Conservation (phyloP, 176 grass and related monocot species). For the Oryza rufipogon region DNA sequence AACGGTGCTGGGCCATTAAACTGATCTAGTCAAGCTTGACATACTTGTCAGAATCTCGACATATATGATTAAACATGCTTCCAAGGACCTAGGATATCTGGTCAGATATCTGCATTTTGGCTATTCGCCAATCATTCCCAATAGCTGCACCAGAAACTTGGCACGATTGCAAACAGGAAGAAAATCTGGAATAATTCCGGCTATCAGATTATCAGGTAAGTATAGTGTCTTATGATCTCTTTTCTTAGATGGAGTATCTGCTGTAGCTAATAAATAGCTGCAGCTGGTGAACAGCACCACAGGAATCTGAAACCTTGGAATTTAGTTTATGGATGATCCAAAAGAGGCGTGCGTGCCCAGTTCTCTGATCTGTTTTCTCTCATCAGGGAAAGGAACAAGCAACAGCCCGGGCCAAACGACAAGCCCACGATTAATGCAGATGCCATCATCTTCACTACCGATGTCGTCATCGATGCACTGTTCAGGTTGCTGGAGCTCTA, state of each 20-base stretch:
- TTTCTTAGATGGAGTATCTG: background rate
- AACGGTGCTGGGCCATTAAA: background rate
- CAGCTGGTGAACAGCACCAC: background rate
- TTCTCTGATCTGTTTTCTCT: conserved; percentile 10
- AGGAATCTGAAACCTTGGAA: background rate
- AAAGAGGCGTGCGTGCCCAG: conserved; percentile 18
- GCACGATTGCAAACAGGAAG: background rate
- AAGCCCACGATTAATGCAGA: conserved; percentile 9
- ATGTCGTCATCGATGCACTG: background rate
- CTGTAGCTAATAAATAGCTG: background rate
- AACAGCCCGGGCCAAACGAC: background rate
- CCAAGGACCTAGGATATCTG: background rate
- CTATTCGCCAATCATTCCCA: background rate
- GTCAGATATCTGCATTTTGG: background rate
- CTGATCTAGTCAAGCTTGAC: background rate
- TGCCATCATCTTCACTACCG: background rate
- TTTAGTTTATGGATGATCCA: background rate
- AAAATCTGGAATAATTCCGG: background rate
- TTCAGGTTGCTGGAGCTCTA: background rate
- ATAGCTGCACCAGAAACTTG: background rate
- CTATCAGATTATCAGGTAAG: background rate
- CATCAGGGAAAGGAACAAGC: conserved; percentile 15
- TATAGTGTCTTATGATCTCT: background rate
- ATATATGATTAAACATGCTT: background rate
- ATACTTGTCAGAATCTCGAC: background rate